Conservation (phyloP, 1,284 basidiomycete genomes). For the Laetiporus sulphureus region DNA sequence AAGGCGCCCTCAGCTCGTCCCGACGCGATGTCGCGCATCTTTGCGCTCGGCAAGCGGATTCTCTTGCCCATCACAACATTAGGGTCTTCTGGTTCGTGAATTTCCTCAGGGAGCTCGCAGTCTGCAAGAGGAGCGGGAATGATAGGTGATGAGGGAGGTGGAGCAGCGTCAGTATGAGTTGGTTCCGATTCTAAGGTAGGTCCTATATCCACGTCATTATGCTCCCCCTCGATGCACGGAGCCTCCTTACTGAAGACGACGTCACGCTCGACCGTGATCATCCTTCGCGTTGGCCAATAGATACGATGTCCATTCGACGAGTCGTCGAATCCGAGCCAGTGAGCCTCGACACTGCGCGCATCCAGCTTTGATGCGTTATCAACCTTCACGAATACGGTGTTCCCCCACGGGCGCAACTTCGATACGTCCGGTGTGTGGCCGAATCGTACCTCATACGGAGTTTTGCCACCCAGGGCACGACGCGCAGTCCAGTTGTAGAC, state of each 20-base stretch:
- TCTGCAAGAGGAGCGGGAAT: not conserved
- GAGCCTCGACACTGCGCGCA: constrained; percentile 5
- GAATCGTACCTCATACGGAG: not conserved
- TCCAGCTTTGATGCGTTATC: not conserved
- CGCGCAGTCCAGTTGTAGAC: constrained; percentile 26
- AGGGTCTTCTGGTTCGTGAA: constrained; percentile 2
- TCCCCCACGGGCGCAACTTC: not conserved
- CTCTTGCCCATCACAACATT: constrained; percentile 3
- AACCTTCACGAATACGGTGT: not conserved
- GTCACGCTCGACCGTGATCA: constrained; percentile 28
- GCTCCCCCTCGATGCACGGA: not conserved
- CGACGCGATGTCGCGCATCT: not conserved
- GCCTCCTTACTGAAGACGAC: constrained; percentile 8
- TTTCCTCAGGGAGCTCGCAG: constrained; percentile 2
- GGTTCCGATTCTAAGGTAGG: not conserved
- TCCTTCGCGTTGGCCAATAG: constrained; percentile 28
- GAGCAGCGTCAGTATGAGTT: not conserved
- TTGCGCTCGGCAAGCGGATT: constrained; percentile 1
- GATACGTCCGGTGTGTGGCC: not conserved
- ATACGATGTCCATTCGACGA: constrained; percentile 26
- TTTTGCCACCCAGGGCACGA: constrained; percentile 3
- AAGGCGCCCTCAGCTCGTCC: constrained; percentile 1
- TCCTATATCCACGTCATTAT: not conserved
- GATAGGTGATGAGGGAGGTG: not conserved
- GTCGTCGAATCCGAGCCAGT: constrained; percentile 26